Conservation (phyloP, 2,329 filamentous ascomycete genomes). For the Septoria linicola region DNA sequence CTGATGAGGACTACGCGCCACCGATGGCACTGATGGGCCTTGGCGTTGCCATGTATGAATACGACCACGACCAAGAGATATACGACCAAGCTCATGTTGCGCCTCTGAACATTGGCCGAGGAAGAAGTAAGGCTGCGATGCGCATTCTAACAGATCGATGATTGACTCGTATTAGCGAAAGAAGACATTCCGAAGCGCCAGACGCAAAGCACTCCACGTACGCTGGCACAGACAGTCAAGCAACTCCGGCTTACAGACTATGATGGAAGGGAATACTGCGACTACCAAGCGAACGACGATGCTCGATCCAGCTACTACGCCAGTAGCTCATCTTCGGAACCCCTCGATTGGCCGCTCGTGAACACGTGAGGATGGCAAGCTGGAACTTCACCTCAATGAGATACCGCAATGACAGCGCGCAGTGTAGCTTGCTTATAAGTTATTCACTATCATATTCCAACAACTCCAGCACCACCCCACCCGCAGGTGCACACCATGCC, state of each 20-base stretch:
- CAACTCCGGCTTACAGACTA: not conserved
- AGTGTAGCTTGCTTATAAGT: too few relatives aligned
- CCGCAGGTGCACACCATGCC: too few relatives aligned
- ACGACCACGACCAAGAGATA: not conserved
- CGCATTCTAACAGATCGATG: not conserved
- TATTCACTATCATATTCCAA: too few relatives aligned
- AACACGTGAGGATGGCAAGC: not conserved
- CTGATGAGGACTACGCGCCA: not conserved
- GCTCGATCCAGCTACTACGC: not conserved
- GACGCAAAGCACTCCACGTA: not conserved
- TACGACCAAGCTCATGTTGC: not conserved
- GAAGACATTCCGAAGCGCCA: not conserved
- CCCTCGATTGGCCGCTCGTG: slow-evolving; percentile 10
- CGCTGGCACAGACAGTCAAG: not conserved
- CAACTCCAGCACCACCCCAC: too few relatives aligned
- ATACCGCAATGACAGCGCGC: too few relatives aligned
- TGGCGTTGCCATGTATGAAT: not conserved
- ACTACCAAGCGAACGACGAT: slow-evolving; percentile 7
- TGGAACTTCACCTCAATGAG: too few relatives aligned
- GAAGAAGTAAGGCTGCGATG: not conserved
- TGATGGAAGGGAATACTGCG: not conserved
- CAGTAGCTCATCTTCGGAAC: slow-evolving; percentile 2
- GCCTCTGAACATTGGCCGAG: not conserved
- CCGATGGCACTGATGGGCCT: not conserved
- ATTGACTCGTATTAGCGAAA: not conserved